Conservation (phyloP, 305 asterid species). For the Fraxinus floribunda region DNA sequence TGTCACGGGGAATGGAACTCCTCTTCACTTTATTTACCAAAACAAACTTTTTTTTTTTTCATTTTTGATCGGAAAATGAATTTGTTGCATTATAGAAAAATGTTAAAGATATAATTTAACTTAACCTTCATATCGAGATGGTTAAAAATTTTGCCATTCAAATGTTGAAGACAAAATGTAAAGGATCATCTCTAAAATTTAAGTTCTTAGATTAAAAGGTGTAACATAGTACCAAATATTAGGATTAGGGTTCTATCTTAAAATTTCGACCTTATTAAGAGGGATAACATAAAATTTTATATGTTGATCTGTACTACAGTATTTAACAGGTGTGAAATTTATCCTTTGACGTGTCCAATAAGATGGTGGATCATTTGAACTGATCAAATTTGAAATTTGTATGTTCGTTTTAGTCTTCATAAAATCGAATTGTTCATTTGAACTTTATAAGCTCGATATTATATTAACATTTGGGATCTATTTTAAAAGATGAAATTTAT, state of each 20-base stretch:
- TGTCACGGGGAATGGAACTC: constrained; percentile 25
- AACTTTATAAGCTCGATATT: too few relatives aligned
- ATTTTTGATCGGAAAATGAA: background rate
- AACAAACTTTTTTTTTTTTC: background rate
- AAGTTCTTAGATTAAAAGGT: too few relatives aligned
- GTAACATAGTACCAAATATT: background rate
- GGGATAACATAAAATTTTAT: background rate
- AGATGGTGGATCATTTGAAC: background rate
- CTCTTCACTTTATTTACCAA: background rate
- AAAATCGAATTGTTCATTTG: background rate
- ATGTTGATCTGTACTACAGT: background rate
- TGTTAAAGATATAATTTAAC: background rate
- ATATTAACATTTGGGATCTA: background rate
- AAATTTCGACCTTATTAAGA: background rate
- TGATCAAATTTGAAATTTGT: background rate
- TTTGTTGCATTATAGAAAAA: background rate
- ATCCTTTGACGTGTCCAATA: too few relatives aligned
- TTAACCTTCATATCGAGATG: background rate
- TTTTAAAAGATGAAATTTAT: too few relatives aligned
- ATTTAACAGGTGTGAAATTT: background rate
- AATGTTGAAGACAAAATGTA: too few relatives aligned
- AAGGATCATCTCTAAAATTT: too few relatives aligned
- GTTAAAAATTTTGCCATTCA: background rate
- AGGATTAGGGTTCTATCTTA: too few relatives aligned
- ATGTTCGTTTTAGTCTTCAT: background rate